Conservation (phyloP, 2,329 filamentous ascomycete genomes). For the Colletotrichum liaoningense region DNA sequence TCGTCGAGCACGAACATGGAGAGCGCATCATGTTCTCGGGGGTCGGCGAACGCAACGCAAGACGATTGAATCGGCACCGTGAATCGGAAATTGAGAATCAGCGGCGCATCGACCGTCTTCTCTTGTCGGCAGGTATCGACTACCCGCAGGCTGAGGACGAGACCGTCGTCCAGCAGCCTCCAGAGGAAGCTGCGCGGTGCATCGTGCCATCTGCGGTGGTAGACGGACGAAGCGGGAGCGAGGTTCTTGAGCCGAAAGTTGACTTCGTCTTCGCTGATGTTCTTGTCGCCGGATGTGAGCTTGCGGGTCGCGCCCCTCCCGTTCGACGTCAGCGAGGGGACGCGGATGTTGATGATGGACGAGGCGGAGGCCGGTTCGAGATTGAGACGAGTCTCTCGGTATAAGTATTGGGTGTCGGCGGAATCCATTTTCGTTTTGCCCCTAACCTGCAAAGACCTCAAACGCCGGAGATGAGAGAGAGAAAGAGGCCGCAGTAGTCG, state of each 20-base stretch:
- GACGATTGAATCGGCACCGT: conserved; percentile 77
- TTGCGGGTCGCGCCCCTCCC: conserved; percentile 52
- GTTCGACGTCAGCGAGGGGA: conserved; percentile 66
- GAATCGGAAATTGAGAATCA: conserved; percentile 84
- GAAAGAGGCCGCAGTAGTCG: conserved; percentile 28
- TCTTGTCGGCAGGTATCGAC: conserved; percentile 82
- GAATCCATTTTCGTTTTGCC: conserved; percentile 73
- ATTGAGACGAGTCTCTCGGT: conserved; percentile 89
- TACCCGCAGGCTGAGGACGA: conserved; percentile 83
- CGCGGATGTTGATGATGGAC: conserved; percentile 77
- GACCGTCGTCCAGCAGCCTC: conserved; percentile 85
- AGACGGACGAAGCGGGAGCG: conserved; percentile 83
- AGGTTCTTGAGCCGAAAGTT: conserved; percentile 79
- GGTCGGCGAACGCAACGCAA: conserved; percentile 86
- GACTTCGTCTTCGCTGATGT: conserved; percentile 73
- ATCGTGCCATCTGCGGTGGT: conserved; percentile 80
- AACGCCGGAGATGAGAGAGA: conserved; percentile 7
- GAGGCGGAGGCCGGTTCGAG: conserved; percentile 78
- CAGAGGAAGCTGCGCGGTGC: conserved; percentile 90
- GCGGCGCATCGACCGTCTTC: conserved; percentile 74
- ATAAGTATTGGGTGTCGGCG: conserved; percentile 73
- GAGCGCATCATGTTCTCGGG: conserved; percentile 80
- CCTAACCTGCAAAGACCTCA: conserved; percentile 21
- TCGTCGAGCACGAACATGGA: conserved; percentile 84
- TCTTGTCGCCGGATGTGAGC: conserved; percentile 45